Evolutionary conservation across 768 basidiomycete genomes (phyloP), one percentile per base, ranked within the genome.

Genomic region (Kwoniella heveanensis): DNA sequence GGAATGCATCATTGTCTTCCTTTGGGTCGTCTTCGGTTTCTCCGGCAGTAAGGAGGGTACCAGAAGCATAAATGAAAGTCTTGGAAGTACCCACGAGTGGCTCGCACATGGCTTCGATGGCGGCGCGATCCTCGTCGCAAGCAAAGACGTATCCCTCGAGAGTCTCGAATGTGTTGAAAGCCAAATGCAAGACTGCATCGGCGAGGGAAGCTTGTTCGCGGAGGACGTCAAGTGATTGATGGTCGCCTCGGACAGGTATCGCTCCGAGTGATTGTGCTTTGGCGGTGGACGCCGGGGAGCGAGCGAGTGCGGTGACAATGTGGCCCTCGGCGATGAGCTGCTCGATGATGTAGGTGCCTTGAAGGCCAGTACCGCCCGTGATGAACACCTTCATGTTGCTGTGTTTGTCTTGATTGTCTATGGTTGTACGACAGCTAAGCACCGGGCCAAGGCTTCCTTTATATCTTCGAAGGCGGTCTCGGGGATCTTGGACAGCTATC

Each of bases 301-400:
- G 64, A 24, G 70, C 59, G 37, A 72, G 67, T 21, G 51, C 70
- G 30, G 60, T 37, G 51, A 72, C 60, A 21, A 54, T 50, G 55
- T 70, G 71, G 7, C 71, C 71, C 26, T 53, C 21, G 1, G 55
- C 21, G 36, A 68, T 24, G 44, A 65, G 57, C 24, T 56, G 21
- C n/a, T 61, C 30, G 32, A 61, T 29, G 65, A 70, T 24, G 8
- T 26, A 25, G 8, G 48, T 32, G 22, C 64, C 64, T 32, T 66
- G 54, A 44, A 54, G 70, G 32, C 73, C 73, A 1, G 65, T 37
- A 9, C 61, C 73, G 27, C 71, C 69, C 15, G 73, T 75, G 32
- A 75, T 59, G 39, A 74, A 69, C 44, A 69, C 61, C 52, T 46
- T 62, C 72, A 74, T 74, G 59, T 44, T 44, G 15, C 8, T 44